Percentiles rank a stretch among this genome's conserved stretches.
phyloP scores from a whole-genome alignment of 345 rosid species.

The Lumnitzera littorea region DNA sequence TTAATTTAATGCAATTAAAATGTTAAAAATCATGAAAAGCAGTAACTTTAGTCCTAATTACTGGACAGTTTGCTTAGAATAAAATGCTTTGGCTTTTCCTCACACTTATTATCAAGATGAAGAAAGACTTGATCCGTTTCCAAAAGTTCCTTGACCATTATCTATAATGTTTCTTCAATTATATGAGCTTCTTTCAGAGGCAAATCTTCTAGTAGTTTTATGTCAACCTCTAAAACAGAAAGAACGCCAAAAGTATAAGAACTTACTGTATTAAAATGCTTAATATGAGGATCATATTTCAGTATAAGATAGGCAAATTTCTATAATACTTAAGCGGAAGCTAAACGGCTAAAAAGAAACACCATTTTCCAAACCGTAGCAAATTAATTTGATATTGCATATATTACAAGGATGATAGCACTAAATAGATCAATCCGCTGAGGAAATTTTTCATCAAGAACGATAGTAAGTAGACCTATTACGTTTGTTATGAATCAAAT shows the following conservation, averaged over 20 bases:
- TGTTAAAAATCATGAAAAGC: no score
- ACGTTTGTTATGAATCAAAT: conserved; percentile 18
- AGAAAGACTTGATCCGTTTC: no score
- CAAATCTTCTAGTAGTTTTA: no score
- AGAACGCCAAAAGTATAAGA: conserved; percentile 24
- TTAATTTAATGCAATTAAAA: no score
- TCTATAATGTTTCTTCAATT: no score
- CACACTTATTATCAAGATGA: no score
- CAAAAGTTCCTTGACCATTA: no score
- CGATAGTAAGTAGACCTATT: conserved; percentile 19
- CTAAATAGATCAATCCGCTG: conserved; percentile 28
- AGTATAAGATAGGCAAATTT: conserved; percentile 20
- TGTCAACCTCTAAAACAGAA: conserved; percentile 18
- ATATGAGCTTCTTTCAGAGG: no score
- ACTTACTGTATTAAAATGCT: conserved; percentile 20
- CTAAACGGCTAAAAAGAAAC: conserved; percentile 19
- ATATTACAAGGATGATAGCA: conserved; percentile 19
- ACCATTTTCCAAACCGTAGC: conserved; percentile 18
- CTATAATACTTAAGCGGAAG: conserved; percentile 21
- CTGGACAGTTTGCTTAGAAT: no score
- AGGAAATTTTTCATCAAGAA: conserved; percentile 14
- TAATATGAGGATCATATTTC: conserved; percentile 16
- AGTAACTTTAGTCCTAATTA: no score
- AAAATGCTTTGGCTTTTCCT: no score
- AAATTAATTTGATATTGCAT: conserved; percentile 18